phyloP scores from a whole-genome alignment of 306 rosid genomes.

The Carpinus viminea region DNA sequence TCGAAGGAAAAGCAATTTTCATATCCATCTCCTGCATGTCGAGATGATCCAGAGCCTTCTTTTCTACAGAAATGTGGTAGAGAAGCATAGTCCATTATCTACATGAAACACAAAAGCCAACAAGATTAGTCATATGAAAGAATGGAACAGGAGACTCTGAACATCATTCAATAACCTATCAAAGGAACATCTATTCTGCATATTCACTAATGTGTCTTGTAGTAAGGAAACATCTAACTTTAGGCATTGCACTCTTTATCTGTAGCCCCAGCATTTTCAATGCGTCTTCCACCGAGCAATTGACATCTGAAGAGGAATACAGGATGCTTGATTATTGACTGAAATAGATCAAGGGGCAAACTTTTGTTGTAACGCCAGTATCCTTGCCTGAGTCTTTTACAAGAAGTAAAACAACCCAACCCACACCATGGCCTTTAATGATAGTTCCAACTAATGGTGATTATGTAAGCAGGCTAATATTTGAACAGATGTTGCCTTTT shows the following conservation, averaged over 20 bases:
- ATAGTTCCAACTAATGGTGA: not conserved
- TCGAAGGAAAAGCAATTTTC: slow-evolving; percentile 76
- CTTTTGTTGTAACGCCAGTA: not conserved
- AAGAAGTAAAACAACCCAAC: not conserved
- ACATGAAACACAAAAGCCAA: slow-evolving; percentile 36
- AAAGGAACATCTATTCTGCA: not conserved
- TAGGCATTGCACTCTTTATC: not conserved
- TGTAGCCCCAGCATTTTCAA: not conserved
- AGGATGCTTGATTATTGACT: slow-evolving; percentile 1
- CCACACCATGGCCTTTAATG: not conserved
- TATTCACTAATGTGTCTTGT: not conserved
- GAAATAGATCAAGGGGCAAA: not conserved
- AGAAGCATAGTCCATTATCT: slow-evolving; percentile 86
- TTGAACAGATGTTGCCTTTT: not conserved
- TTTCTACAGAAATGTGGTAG: slow-evolving; percentile 86
- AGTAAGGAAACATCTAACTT: not conserved
- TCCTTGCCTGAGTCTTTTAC: not conserved
- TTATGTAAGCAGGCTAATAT: not conserved
- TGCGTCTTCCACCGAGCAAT: not conserved
- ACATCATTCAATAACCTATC: slow-evolving; percentile 11
- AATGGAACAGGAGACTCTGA: not conserved
- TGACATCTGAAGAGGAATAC: slow-evolving; percentile 1
- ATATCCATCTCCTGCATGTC: slow-evolving; percentile 42
- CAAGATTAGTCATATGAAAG: slow-evolving; percentile 28
- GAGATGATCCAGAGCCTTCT: slow-evolving; percentile 84